Conservation (phyloP, 371 early-diverging fungal genomes). For the Mucor racemosus region DNA sequence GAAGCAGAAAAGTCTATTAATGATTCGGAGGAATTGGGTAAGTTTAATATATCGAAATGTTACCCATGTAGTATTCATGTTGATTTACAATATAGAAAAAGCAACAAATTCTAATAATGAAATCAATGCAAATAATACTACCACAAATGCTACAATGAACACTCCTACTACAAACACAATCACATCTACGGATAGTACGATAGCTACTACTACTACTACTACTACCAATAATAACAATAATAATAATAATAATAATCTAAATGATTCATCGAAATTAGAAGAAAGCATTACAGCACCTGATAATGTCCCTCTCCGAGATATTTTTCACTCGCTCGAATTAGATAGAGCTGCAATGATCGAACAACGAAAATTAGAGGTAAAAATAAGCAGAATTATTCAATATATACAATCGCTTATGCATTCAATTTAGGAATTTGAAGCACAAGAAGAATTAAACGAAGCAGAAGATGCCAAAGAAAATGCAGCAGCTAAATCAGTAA, state of each 20-base stretch:
- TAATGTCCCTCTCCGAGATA: conserved; percentile 63
- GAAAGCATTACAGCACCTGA: conserved; percentile 9
- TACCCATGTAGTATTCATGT: background rate
- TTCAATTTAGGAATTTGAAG: conserved; percentile 44
- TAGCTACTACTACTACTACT: too few relatives aligned
- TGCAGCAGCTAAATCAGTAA: conserved; percentile 35
- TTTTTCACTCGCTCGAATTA: conserved; percentile 82
- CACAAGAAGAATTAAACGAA: conserved; percentile 58
- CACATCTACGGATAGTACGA: background rate
- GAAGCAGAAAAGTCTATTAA: background rate
- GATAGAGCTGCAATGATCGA: conserved; percentile 75
- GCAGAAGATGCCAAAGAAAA: conserved; percentile 56
- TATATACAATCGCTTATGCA: background rate
- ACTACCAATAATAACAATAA: background rate
- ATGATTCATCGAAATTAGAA: conserved; percentile 7
- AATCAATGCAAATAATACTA: background rate
- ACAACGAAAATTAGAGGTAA: conserved; percentile 58
- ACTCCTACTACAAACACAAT: background rate
- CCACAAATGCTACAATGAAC: background rate
- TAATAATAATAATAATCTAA: conserved; percentile 5
- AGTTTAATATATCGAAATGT: background rate
- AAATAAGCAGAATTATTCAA: background rate
- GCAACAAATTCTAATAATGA: background rate
- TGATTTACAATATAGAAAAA: background rate
- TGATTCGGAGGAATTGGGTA: background rate